Conservation (phyloP, 257 asterid genomes). For the Sherardia arvensis region DNA sequence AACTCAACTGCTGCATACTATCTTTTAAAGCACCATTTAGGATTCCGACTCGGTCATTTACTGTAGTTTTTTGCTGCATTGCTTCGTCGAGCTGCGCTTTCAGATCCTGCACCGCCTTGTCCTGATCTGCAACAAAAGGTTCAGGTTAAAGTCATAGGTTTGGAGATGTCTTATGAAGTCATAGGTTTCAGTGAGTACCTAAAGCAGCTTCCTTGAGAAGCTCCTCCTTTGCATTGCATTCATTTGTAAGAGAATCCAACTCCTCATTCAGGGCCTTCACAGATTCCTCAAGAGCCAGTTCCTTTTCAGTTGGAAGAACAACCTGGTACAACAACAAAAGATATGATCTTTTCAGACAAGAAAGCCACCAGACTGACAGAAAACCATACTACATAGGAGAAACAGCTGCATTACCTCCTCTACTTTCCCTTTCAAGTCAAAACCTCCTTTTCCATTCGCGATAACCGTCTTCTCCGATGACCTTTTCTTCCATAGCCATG, state of each 20-base stretch:
- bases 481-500: slow-evolving; percentile 78
- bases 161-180: not conserved
- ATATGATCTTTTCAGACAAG: not conserved
- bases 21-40: slow-evolving; percentile 58
- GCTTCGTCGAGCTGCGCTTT: slow-evolving; percentile 41
- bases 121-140: slow-evolving; percentile 34
- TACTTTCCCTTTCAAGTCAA: slow-evolving; percentile 19
- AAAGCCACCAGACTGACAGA: too few species aligned
- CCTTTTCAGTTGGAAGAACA: slow-evolving; percentile 30
- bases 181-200: slow-evolving; percentile 31
- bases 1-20: slow-evolving; percentile 47
- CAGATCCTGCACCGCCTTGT: slow-evolving; percentile 34
- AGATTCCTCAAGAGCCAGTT: slow-evolving; percentile 45
- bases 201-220: slow-evolving; percentile 33
- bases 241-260: slow-evolving; percentile 46
- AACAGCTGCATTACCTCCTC: slow-evolving; percentile 42
- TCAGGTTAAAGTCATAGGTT: not conserved
- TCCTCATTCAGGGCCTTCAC: slow-evolving; percentile 42
- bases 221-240: slow-evolving; percentile 54
- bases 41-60: slow-evolving; percentile 42
- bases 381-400: not conserved
- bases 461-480: slow-evolving; percentile 62
- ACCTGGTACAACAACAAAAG: slow-evolving; percentile 7
- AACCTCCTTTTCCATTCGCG: slow-evolving; percentile 30
- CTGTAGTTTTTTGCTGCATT: slow-evolving; percentile 26